These are phyloP conservation scores for Blastobotrys serpentis DNA, from an alignment of 1,139 yeast species.

Conservation along the genomic window DNA sequence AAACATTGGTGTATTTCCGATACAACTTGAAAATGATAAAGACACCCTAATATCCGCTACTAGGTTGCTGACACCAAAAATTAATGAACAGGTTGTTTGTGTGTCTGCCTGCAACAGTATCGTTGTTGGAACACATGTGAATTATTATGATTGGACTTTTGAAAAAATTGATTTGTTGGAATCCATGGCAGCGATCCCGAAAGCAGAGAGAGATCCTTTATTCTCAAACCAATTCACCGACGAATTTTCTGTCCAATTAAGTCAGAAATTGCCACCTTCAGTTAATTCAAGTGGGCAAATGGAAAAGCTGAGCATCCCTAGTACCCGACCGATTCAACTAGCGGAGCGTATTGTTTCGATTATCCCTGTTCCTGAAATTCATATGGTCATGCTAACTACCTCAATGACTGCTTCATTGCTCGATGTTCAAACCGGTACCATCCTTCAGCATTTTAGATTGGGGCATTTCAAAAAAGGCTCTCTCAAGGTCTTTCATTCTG, in stretches of 20 bases:
- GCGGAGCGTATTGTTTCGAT: constrained; percentile 22
- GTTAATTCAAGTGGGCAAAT: not conserved
- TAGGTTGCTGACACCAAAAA: constrained; percentile 65
- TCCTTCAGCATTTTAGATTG: constrained; percentile 53
- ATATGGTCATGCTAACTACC: constrained; percentile 33
- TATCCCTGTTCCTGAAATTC: constrained; percentile 34
- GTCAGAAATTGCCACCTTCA: constrained; percentile 4
- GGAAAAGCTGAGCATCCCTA: constrained; percentile 16
- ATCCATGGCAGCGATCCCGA: constrained; percentile 22
- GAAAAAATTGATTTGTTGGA: constrained; percentile 50
- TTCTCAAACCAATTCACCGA: constrained; percentile 9
- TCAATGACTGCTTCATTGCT: constrained; percentile 43
- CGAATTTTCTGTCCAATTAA: constrained; percentile 9
- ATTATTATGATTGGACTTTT: constrained; percentile 61
- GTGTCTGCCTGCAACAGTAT: constrained; percentile 52
- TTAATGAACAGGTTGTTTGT: constrained; percentile 68
- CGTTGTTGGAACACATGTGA: constrained; percentile 61
- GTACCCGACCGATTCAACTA: constrained; percentile 24
- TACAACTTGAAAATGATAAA: constrained; percentile 16
- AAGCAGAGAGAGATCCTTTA: constrained; percentile 12
- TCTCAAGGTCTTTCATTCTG: constrained; percentile 71
- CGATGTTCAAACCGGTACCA: constrained; percentile 75
- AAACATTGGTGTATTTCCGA: constrained; percentile 15
- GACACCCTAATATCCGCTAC: constrained; percentile 48
- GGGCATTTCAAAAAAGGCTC: constrained; percentile 62